A percentile compares a stretch with the other conserved stretches of the same genome.
Evolutionary conservation across 495 filamentous ascomycete genomes (phyloP).

Genomic region (Neurospora pannonica): DNA sequence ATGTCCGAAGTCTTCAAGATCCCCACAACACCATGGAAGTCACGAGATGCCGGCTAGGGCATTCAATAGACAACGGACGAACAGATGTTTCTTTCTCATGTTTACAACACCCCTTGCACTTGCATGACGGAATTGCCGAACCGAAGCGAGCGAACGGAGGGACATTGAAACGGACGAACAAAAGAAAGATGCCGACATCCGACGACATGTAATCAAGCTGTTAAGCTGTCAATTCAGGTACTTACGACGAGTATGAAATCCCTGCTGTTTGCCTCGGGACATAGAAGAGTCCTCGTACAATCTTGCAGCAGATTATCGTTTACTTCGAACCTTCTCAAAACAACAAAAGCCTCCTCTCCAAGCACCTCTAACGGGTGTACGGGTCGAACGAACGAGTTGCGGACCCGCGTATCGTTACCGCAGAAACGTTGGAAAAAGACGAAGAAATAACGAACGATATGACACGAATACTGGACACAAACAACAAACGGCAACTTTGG

Average conservation of each 20-base stretch:
- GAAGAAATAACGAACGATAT: background rate
- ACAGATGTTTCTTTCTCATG: background rate
- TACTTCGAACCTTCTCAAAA: background rate
- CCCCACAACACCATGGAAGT: background rate
- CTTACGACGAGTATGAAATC: background rate
- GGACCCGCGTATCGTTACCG: background rate
- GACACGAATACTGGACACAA: no score
- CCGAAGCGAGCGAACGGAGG: background rate
- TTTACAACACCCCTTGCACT: background rate
- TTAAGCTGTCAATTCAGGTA: background rate
- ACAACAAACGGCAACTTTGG: background rate
- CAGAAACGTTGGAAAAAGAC: background rate
- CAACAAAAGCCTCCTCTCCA: background rate
- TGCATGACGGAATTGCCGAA: background rate
- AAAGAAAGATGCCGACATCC: background rate
- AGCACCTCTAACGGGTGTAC: background rate
- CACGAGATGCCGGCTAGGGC: background rate
- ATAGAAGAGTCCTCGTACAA: background rate
- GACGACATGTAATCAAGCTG: background rate
- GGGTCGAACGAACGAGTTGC: no score
- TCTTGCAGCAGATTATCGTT: background rate
- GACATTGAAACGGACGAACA: background rate
- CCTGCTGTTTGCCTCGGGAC: background rate
- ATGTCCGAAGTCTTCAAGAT: background rate
- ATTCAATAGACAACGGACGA: background rate